phyloP scores from a whole-genome alignment of 2,329 filamentous ascomycete species.

The Fusarium austroafricanum region DNA sequence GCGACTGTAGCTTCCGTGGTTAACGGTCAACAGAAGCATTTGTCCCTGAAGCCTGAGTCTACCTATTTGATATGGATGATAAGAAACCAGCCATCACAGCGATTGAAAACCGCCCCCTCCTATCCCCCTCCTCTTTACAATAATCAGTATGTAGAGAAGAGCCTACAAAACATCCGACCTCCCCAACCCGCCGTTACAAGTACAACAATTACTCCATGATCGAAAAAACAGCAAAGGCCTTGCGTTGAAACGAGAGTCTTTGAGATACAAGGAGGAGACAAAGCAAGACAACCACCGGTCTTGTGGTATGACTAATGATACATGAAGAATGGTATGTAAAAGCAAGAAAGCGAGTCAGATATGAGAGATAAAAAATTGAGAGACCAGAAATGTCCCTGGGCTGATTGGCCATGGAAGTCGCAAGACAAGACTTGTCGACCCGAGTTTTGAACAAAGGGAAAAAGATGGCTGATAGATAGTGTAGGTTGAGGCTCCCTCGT shows the following conservation, averaged over 20 bases:
- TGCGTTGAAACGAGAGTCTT: slow-evolving; percentile 18
- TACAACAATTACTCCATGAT: slow-evolving; percentile 30
- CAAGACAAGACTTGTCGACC: not conserved
- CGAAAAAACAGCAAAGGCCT: slow-evolving; percentile 10
- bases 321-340: slow-evolving; percentile 41
- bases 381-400: not conserved
- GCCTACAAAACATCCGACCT: slow-evolving; percentile 9
- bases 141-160: slow-evolving; percentile 14
- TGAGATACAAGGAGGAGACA: not conserved
- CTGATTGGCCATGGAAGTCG: not conserved
- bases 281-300: slow-evolving; percentile 20
- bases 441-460: slow-evolving; percentile 17
- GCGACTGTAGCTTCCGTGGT: slow-evolving; percentile 1
- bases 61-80: slow-evolving; percentile 5
- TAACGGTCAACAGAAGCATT: not conserved
- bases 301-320: slow-evolving; percentile 38
- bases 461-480: not conserved
- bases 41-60: slow-evolving; percentile 5
- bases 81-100: not conserved
- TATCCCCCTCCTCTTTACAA: slow-evolving; percentile 4
- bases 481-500: not conserved
- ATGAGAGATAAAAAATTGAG: slow-evolving; percentile 1
- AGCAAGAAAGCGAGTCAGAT: not conserved
- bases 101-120: not conserved
- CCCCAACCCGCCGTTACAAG: slow-evolving; percentile 19